Evolutionary conservation across 345 rosid genomes (phyloP), one percentile per base, ranked within the genome.

Genomic region (Firmiana major): DNA sequence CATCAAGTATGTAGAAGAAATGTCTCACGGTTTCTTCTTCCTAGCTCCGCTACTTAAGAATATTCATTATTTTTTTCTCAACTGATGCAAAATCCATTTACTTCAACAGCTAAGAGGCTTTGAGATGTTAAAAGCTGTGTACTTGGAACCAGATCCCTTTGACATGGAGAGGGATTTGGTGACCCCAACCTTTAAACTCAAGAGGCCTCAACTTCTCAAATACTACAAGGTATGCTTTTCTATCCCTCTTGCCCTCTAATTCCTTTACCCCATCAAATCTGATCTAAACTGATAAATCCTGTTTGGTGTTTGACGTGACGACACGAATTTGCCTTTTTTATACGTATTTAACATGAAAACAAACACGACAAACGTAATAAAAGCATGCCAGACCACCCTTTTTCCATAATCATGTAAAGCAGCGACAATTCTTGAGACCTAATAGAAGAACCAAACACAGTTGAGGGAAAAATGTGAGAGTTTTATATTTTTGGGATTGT

Each of bases 141-240:
- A 93, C 79, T 79, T 96, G 86, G 99, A 93, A 78, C 93, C 97
- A 21, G 84, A 53, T 57, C 94, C 85, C 10, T 93, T 96, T 74
- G 94, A 92, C 84, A 90, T 96, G 51, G 98, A 88, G 77, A 85
- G 94, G 84, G 95, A 93, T 78, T 83, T 96, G 78, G 75, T 93
- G 74, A 96, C 97, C 40, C 98, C 98, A 42, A 93, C 99, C 13
- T 90, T 90, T 75, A 96, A 96, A 81, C 73, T 93, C 74, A 96
- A 93, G 87, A 91, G 99, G 81, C 97, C 99, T 4, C 97, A 96
- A 71, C 84, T 93, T 59, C 97, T 96, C 75, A 86, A 88, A 77
- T 83, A 82, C 78, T 96, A 96, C 88, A 89, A 91, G 97, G 99
- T 89, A 21, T 19, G 60, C 19, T 21, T 51, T 38, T n/a, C 49